phyloP scores from a whole-genome alignment of 495 filamentous ascomycete genomes.

The Monascus purpureus region DNA sequence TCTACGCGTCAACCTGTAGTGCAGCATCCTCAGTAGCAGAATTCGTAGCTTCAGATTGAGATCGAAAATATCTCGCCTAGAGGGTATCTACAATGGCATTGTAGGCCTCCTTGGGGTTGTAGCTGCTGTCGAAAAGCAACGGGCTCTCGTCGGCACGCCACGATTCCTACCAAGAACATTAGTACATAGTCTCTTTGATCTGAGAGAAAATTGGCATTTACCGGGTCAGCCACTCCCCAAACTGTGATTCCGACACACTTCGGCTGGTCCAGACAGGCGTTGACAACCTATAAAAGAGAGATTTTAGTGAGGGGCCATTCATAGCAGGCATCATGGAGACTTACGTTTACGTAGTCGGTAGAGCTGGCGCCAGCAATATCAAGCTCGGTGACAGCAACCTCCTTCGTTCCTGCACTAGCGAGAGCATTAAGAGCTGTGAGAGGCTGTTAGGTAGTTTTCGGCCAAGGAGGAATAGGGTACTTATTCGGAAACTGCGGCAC shows the following conservation, averaged over 20 bases:
- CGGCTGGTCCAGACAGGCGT: slow-evolving; percentile 46
- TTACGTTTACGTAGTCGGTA: slow-evolving; percentile 43
- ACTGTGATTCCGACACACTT: slow-evolving; percentile 65
- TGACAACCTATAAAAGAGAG: slow-evolving; percentile 26
- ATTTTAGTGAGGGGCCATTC: neutral
- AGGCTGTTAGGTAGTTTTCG: too few relatives aligned
- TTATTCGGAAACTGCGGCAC: slow-evolving; percentile 22
- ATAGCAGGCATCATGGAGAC: neutral
- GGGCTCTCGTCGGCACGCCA: slow-evolving; percentile 49
- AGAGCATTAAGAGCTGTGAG: slow-evolving; percentile 45
- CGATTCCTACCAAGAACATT: slow-evolving; percentile 24
- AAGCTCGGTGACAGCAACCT: slow-evolving; percentile 52
- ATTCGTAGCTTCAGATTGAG: too few relatives aligned
- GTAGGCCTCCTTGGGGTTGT: slow-evolving; percentile 51
- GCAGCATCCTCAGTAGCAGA: too few relatives aligned
- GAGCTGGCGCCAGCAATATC: slow-evolving; percentile 46
- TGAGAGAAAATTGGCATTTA: slow-evolving; percentile 13
- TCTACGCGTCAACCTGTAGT: too few relatives aligned
- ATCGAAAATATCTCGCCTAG: too few relatives aligned
- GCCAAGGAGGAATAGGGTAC: too few relatives aligned
- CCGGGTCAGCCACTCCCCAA: slow-evolving; percentile 59
- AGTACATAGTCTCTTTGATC: neutral
- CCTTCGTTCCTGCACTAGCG: slow-evolving; percentile 32
- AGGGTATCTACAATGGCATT: slow-evolving; percentile 46
- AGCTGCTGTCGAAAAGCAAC: slow-evolving; percentile 51